Conservation (phyloP, 306 rosid genomes). For the Hippophae tibetana region DNA sequence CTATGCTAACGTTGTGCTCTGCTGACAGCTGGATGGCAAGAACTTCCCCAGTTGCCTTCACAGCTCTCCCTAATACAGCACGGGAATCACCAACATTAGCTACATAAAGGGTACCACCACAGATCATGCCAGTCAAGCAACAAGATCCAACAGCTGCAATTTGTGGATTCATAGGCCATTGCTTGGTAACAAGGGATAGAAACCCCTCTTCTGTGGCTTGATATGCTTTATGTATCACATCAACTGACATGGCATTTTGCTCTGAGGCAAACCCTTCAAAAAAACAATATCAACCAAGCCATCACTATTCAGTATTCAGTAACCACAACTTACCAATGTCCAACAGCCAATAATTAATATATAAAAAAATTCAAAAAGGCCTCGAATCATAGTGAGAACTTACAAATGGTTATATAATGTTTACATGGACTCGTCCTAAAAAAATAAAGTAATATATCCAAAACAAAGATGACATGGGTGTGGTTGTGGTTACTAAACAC, state of each 20-base stretch:
- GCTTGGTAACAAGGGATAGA: constrained; percentile 63
- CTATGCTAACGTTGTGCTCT: constrained; percentile 79
- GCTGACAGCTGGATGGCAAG: constrained; percentile 70
- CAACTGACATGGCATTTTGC: constrained; percentile 71
- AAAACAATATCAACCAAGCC: constrained; percentile 3
- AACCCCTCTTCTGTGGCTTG: constrained; percentile 96
- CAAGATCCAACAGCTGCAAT: constrained; percentile 96
- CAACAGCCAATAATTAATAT: background rate
- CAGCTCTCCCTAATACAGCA: constrained; percentile 72
- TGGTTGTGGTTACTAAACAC: too few species aligned
- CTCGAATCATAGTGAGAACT: background rate
- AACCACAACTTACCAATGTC: constrained; percentile 5
- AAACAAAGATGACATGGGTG: too few species aligned
- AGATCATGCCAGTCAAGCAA: constrained; percentile 74
- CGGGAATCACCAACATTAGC: constrained; percentile 98
- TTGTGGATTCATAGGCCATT: constrained; percentile 75
- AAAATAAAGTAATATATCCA: too few species aligned
- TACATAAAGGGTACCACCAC: constrained; percentile 63
- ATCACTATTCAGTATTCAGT: background rate
- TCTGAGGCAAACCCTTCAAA: constrained; percentile 63
- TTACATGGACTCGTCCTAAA: too few species aligned
- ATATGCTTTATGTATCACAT: constrained; percentile 81
- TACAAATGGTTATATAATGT: too few species aligned
- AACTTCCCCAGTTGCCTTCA: constrained; percentile 77
- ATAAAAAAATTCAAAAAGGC: constrained; percentile 4